Conservation (phyloP, 768 basidiomycete species). For the Mycena filopes region DNA sequence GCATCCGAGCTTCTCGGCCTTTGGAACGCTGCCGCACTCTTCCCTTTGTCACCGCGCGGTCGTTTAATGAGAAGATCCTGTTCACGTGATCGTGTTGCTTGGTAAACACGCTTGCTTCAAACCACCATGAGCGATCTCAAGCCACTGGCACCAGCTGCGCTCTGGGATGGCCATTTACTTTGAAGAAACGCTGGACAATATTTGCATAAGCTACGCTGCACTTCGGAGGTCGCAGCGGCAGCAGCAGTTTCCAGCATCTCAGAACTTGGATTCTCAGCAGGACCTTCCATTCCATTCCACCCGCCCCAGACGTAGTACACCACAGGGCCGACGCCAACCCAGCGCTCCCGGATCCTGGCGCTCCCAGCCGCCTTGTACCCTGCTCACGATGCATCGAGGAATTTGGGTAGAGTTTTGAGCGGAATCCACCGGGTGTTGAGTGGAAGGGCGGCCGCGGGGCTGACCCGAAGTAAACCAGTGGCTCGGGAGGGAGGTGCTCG, state of each 20-base stretch:
- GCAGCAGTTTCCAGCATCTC: conserved; percentile 47
- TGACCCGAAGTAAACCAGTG: conserved; percentile 88
- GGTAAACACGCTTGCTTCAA: not conserved
- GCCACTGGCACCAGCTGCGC: conserved; percentile 58
- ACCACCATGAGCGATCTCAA: not conserved
- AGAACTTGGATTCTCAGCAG: conserved; percentile 89
- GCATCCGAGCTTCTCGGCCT: no score
- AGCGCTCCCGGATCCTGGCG: conserved; percentile 86
- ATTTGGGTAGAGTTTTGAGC: conserved; percentile 75
- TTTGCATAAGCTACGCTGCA: conserved; percentile 69
- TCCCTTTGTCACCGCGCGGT: no score
- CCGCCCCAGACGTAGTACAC: conserved; percentile 97
- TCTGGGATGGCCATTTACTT: conserved; percentile 91
- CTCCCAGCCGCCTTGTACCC: conserved; percentile 90
- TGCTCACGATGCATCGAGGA: conserved; percentile 88
- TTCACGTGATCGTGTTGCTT: conserved; percentile 13
- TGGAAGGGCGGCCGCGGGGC: conserved; percentile 63
- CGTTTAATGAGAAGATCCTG: no score
- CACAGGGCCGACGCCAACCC: conserved; percentile 75
- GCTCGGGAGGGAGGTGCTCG: conserved; percentile 85
- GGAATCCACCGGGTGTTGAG: conserved; percentile 83
- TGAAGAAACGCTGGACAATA: conserved; percentile 96
- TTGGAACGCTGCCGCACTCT: no score
- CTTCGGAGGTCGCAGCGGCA: conserved; percentile 62
- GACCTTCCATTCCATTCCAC: conserved; percentile 96